phyloP scores from a whole-genome alignment of 305 asterid genomes.

The Fraxinus albicans region DNA sequence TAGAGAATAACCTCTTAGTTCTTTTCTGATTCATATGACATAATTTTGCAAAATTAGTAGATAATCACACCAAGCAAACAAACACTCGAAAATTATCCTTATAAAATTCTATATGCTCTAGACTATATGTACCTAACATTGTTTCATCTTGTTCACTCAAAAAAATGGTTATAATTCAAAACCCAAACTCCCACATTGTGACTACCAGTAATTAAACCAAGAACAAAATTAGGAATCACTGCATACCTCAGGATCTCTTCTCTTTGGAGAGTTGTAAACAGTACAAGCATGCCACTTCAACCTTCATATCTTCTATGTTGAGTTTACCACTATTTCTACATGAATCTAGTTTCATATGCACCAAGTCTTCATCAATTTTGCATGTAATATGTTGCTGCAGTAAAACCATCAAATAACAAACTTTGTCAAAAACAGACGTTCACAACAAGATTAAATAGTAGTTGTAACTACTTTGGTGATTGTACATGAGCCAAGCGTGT shows the following conservation, averaged over 20 bases:
- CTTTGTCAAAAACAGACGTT: neutral
- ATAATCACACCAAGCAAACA: neutral
- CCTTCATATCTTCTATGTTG: conserved; percentile 66
- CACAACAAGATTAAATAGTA: conserved; percentile 1
- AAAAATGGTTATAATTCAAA: neutral
- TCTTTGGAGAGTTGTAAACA: conserved; percentile 58
- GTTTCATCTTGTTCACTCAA: neutral
- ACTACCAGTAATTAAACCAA: conserved; percentile 1
- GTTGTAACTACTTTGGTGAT: neutral
- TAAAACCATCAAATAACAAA: conserved; percentile 26
- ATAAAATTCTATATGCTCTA: neutral
- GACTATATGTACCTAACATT: neutral
- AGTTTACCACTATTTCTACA: conserved; percentile 43
- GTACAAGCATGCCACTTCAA: conserved; percentile 83
- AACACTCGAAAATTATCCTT: neutral
- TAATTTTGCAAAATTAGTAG: neutral
- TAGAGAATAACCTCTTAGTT: neutral
- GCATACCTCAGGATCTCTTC: conserved; percentile 73
- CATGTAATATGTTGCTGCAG: conserved; percentile 59
- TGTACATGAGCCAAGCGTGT: neutral
- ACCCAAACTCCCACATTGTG: neutral
- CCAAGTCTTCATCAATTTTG: conserved; percentile 56
- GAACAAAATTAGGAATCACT: conserved; percentile 16
- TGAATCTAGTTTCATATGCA: conserved; percentile 48
- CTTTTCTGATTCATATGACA: neutral